These are phyloP conservation scores for Talaromyces proteolyticus DNA, from an alignment of 495 filamentous ascomycete genomes.

Conservation along the genomic window DNA sequence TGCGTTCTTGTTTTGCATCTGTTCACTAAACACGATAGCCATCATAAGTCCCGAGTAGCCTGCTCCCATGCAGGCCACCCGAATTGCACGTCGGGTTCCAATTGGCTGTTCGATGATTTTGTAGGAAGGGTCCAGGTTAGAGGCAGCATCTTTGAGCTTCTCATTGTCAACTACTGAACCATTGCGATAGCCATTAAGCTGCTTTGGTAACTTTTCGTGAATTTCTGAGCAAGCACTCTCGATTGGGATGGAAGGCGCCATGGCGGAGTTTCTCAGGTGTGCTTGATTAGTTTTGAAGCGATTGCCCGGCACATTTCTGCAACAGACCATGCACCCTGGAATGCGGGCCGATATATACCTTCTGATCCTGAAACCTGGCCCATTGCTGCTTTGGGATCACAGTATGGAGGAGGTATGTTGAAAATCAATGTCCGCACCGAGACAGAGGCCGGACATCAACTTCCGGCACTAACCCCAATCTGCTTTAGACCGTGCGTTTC, in stretches of 20 bases:
- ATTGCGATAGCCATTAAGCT: background rate
- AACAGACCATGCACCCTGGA: too few species aligned
- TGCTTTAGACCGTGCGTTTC: background rate
- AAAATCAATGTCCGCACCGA: background rate
- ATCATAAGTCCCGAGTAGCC: conserved; percentile 49
- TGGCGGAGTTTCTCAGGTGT: background rate
- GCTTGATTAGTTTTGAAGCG: background rate
- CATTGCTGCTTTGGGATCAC: background rate
- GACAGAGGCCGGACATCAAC: background rate
- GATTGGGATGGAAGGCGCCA: background rate
- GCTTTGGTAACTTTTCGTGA: background rate
- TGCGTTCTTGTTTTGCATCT: conserved; percentile 39
- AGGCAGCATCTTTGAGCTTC: background rate
- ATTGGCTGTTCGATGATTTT: conserved; percentile 10
- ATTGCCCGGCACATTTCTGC: background rate
- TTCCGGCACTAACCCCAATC: background rate
- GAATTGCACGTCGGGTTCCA: conserved; percentile 16
- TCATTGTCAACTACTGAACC: background rate
- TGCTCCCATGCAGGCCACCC: conserved; percentile 52
- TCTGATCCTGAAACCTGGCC: too few species aligned
- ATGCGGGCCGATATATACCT: background rate
- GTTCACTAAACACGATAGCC: conserved; percentile 44
- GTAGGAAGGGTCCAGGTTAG: conserved; percentile 1
- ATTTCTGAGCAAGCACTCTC: background rate
- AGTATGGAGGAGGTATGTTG: too few species aligned